phyloP scores from a whole-genome alignment of 2,329 filamentous ascomycete species.

The Xylaria hypoxylon region DNA sequence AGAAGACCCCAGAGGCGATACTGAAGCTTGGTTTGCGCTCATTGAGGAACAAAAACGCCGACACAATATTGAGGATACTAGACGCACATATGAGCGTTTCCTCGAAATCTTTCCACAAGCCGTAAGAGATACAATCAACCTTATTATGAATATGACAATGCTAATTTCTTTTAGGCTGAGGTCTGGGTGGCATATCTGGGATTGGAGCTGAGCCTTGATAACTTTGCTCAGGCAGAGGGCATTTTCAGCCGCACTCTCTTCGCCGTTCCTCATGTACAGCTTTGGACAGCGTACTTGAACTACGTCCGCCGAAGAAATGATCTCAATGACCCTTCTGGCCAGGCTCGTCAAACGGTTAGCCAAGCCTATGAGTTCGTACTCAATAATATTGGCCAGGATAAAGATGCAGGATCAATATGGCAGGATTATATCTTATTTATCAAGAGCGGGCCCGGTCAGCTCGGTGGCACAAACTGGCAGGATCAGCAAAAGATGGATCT shows the following conservation, averaged over 20 bases:
- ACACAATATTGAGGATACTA: constrained; percentile 83
- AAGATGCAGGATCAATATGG: constrained; percentile 91
- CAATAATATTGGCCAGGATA: constrained; percentile 88
- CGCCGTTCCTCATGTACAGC: constrained; percentile 81
- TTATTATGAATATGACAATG: constrained; percentile 18
- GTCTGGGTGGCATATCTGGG: constrained; percentile 90
- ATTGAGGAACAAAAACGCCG: constrained; percentile 86
- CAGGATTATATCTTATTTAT: constrained; percentile 95
- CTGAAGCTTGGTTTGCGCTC: constrained; percentile 89
- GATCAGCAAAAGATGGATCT: constrained; percentile 98
- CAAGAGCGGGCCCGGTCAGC: constrained; percentile 84
- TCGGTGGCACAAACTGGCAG: constrained; percentile 91
- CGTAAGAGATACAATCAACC: constrained; percentile 68
- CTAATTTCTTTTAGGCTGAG: constrained; percentile 76
- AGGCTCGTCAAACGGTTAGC: constrained; percentile 81
- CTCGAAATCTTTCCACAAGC: constrained; percentile 88
- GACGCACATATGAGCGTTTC: constrained; percentile 86
- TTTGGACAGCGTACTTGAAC: constrained; percentile 95
- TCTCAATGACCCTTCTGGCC: constrained; percentile 81
- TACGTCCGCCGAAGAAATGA: constrained; percentile 94
- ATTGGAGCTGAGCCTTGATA: constrained; percentile 89
- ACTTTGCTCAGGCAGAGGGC: constrained; percentile 81
- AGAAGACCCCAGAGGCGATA: constrained; percentile 91
- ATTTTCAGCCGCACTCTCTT: constrained; percentile 86
- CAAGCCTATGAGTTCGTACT: constrained; percentile 94